Conservation (phyloP, 495 filamentous ascomycete genomes). For the Gamarada debralockiae region DNA sequence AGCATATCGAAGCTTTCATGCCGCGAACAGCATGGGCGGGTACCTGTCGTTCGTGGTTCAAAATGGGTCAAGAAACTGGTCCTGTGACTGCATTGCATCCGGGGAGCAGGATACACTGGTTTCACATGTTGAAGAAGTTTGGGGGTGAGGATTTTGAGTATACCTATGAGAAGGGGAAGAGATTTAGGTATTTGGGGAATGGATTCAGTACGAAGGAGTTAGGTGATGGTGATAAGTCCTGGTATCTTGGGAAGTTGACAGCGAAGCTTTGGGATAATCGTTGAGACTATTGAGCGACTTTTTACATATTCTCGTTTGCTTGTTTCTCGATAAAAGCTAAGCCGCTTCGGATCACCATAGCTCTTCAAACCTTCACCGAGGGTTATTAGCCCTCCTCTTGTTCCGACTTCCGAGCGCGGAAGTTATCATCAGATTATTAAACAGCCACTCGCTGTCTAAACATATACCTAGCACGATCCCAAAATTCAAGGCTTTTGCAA, state of each 20-base stretch:
- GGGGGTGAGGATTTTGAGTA: constrained; percentile 18
- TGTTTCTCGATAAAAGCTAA: too few relatives aligned
- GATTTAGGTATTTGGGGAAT: constrained; percentile 40
- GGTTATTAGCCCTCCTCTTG: too few relatives aligned
- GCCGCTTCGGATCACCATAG: too few relatives aligned
- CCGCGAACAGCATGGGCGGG: constrained; percentile 51
- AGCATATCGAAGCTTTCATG: constrained; percentile 61
- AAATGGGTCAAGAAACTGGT: constrained; percentile 28
- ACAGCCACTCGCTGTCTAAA: too few relatives aligned
- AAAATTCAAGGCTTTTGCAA: too few relatives aligned
- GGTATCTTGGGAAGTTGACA: constrained; percentile 35
- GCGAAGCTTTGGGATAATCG: not conserved
- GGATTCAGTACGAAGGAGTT: constrained; percentile 31
- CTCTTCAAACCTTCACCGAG: too few relatives aligned
- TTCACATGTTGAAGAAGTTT: constrained; percentile 31
- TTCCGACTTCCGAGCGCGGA: too few relatives aligned
- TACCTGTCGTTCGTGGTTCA: constrained; percentile 29
- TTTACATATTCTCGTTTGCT: too few relatives aligned
- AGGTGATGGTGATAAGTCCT: constrained; percentile 28
- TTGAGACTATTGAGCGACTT: too few relatives aligned
- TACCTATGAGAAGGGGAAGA: constrained; percentile 31
- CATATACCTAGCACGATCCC: too few relatives aligned
- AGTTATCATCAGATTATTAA: too few relatives aligned
- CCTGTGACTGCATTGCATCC: constrained; percentile 36
- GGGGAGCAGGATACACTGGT: constrained; percentile 35